A percentile compares a stretch with the other conserved stretches of the same genome.
Evolutionary conservation across 2,329 filamentous ascomycete genomes (phyloP).

Genomic region (Aspergillus ochraceoroseus): DNA sequence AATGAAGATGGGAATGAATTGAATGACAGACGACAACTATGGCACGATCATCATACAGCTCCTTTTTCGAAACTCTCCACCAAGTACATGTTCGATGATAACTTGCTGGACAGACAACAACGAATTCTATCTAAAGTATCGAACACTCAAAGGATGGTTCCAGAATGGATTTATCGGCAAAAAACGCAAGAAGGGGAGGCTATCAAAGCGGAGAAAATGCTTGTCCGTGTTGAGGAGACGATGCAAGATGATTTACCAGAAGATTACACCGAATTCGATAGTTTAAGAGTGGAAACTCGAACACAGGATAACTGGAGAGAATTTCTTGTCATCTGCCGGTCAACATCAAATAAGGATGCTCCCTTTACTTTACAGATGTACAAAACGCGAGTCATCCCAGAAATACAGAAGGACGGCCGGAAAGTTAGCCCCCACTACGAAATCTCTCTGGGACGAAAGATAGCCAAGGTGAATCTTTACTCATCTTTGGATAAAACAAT

Average conservation of each 20-base stretch:
- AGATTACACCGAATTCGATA: conserved; percentile 61
- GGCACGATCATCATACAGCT: conserved; percentile 21
- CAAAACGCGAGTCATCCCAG: conserved; percentile 59
- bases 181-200: conserved; percentile 55
- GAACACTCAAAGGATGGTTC: conserved; percentile 35
- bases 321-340: conserved; percentile 58
- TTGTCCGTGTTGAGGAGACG: conserved; percentile 57
- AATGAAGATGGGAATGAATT: conserved; percentile 22
- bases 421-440: conserved; percentile 55
- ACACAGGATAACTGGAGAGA: conserved; percentile 62
- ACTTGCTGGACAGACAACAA: conserved; percentile 39
- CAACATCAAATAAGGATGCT: conserved; percentile 51
- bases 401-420: conserved; percentile 51
- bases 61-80: conserved; percentile 35
- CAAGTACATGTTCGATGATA: conserved; percentile 45
- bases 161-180: conserved; percentile 33
- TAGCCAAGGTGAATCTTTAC: conserved; percentile 57
- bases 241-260: conserved; percentile 50
- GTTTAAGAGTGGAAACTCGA: conserved; percentile 54
- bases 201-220: conserved; percentile 64
- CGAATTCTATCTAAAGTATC: conserved; percentile 38
- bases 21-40: conserved; percentile 10
- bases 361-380: conserved; percentile 58
- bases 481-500: conserved; percentile 64
- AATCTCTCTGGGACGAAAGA: conserved; percentile 52